Conservation (phyloP, 305 asterid species). For the Petunia hybrid region DNA sequence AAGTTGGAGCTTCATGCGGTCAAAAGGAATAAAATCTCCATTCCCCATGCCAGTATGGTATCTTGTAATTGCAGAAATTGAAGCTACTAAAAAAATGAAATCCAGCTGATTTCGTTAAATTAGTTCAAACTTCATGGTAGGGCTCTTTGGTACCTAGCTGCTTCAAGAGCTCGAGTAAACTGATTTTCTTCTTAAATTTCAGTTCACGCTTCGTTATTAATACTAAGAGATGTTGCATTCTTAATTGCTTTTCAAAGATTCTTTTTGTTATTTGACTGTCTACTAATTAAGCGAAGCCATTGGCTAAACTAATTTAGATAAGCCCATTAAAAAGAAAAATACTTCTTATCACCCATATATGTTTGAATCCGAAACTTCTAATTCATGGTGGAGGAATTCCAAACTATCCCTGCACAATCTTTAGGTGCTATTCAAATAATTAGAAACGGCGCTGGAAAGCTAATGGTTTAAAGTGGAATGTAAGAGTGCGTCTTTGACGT, state of each 20-base stretch:
- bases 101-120: neutral
- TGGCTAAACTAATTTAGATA: too few species aligned
- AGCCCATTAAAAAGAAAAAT: too few species aligned
- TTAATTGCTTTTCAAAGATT: neutral
- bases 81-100: neutral
- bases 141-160: neutral
- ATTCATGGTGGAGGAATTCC: too few species aligned
- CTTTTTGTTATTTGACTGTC: too few species aligned
- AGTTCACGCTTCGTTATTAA: too few species aligned
- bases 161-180: neutral
- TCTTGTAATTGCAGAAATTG: neutral
- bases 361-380: too few species aligned
- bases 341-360: too few species aligned
- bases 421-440: too few species aligned
- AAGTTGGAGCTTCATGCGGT: neutral
- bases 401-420: too few species aligned
- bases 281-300: too few species aligned
- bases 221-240: neutral
- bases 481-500: neutral
- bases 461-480: neutral
- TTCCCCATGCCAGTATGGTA: neutral
- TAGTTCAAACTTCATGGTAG: neutral
- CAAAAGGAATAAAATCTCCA: constrained; percentile 17
- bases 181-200: too few species aligned
- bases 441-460: neutral